Base-by-base conservation (phyloP, 768 basidiomycete genomes). In the Pulveroboletus sp. region DNA sequence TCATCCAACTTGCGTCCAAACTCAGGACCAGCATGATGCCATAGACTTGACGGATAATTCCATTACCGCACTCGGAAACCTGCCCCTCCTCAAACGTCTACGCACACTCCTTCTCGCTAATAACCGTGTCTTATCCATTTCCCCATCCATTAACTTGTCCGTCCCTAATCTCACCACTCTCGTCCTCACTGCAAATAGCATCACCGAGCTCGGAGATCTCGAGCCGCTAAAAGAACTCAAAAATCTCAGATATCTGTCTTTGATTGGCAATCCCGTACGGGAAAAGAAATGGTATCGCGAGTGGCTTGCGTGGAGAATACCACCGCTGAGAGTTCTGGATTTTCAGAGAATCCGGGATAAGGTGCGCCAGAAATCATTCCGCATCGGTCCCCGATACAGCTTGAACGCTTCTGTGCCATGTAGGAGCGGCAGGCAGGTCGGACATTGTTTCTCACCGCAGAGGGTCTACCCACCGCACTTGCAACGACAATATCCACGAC, bases 241-340 rank as follows among this genome's bases (percentile, higher is more conserved):
- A 64, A 74, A 77, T 32, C 81, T 95, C 57, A 81, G 84, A 65
- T 90, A 84, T 63, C 67, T 95, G 43, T 82, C 82, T 32, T 70
- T 94, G 56, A 58, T 90, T 55, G 91, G 90, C 20, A 90, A 90
- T 59, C 90, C 93, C 47, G 89, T 94, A 27, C 73, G 78, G 65
- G 87, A 93, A 74, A 89, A 88, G 78, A 90, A 92, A 81, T 90
- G 87, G 83, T 95, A 94, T 75, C 88, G 91, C 75, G 90, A 92
- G 75, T 95, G 92, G 92, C 81, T 94, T 76, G 83, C 89, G 60
- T 92, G 83, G 82, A 82, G 85, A 74, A 76, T 92, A 76, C 83
- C 86, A 69, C 78, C 80, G 65, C 79, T 95, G 65, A 84, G 93
- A 79, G 88, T 92, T 72, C 77, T 95, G 65, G 92, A 95, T 80